Percentiles rank a stretch among this genome's conserved stretches.
Evolutionary conservation across 23 red algal species (phyloP).

Genomic region (Gracilaria domingensis): DNA sequence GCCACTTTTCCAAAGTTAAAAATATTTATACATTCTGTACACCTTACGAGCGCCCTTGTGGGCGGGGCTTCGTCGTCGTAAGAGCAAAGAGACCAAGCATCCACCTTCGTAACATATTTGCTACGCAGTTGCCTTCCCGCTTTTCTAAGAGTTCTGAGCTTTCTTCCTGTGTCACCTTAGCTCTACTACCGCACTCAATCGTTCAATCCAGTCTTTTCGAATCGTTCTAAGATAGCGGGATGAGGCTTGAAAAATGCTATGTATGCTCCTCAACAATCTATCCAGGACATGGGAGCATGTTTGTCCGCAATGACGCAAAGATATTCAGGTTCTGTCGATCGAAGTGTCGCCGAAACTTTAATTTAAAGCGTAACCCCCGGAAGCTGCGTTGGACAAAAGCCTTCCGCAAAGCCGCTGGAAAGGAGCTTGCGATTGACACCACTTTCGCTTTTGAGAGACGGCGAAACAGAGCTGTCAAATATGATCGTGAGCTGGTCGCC

Average conservation of each 20-base stretch:
- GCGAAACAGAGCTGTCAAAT: constrained; percentile 80
- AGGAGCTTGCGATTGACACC: constrained; percentile 94
- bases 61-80: no score
- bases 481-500: constrained; percentile 88
- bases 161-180: no score
- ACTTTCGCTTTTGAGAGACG: constrained; percentile 90
- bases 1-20: not conserved
- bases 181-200: no score
- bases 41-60: no score
- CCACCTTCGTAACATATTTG: no score
- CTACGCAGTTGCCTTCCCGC: no score
- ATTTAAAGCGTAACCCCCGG: constrained; percentile 92
- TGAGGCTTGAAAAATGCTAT: constrained; percentile 99
- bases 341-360: constrained; percentile 93
- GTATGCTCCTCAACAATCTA: constrained; percentile 95
- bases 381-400: constrained; percentile 98
- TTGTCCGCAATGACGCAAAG: constrained; percentile 96
- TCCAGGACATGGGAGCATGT: constrained; percentile 94
- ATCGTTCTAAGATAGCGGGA: not conserved
- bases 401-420: constrained; percentile 87
- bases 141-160: no score
- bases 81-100: no score
- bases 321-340: constrained; percentile 94
- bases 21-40: no score
- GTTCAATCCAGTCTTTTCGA: no score